phyloP scores from a whole-genome alignment of 768 basidiomycete genomes.

The Psilocybe cubensis region DNA sequence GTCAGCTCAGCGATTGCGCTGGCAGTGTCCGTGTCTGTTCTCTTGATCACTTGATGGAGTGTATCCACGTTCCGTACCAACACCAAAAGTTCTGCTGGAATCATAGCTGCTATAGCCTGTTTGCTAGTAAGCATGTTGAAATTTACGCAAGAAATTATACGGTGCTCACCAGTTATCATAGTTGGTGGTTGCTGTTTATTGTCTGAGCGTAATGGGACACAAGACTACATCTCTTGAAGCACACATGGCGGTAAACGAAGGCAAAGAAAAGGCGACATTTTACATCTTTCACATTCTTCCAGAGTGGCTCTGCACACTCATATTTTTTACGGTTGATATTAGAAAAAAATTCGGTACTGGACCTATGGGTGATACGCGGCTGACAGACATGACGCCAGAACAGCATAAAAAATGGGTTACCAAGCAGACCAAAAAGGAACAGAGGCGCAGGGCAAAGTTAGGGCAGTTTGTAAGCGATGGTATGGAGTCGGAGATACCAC shows the following conservation, averaged over 20 bases:
- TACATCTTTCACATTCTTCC: constrained; percentile 50
- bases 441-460: not conserved
- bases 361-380: constrained; percentile 31
- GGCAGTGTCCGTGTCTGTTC: not conserved
- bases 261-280: constrained; percentile 39
- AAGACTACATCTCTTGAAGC: constrained; percentile 36
- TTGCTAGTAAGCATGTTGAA: constrained; percentile 31
- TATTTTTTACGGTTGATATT: constrained; percentile 33
- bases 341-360: constrained; percentile 40
- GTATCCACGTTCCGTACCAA: constrained; percentile 28
- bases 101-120: constrained; percentile 21
- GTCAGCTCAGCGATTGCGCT: constrained; percentile 22
- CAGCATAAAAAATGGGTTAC: constrained; percentile 23
- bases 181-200: constrained; percentile 41
- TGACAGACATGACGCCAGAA: constrained; percentile 32
- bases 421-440: constrained; percentile 17
- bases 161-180: constrained; percentile 8
- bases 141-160: not conserved
- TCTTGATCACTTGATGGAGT: constrained; percentile 23
- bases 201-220: constrained; percentile 40
- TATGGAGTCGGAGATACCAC: constrained; percentile 3
- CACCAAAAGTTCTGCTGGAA: constrained; percentile 23
- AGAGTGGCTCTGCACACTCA: constrained; percentile 38
- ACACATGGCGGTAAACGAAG: constrained; percentile 35
- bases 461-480: not conserved